Conservation (phyloP, 202 grass and related monocot species). For the Tripidium arundinaceum region DNA sequence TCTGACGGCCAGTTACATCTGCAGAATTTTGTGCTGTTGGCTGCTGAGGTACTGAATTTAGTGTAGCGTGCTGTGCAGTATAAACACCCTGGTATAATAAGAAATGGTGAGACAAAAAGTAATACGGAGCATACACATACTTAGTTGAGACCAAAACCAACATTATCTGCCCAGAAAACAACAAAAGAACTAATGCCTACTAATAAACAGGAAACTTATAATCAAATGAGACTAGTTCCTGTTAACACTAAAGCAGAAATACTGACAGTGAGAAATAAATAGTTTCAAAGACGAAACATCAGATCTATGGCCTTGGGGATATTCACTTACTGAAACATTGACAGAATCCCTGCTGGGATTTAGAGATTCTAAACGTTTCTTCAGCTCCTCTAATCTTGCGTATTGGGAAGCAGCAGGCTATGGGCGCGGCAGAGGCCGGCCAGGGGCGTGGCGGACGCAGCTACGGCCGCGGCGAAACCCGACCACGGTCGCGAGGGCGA, state of each 20-base stretch:
- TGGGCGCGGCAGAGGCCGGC: too few relatives aligned
- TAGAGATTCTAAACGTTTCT: conserved; percentile 69
- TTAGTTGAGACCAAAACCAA: background rate
- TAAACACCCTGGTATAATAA: conserved; percentile 24
- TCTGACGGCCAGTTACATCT: background rate
- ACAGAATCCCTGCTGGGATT: conserved; percentile 59
- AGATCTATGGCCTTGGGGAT: background rate
- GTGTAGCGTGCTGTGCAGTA: conserved; percentile 14
- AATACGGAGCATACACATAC: background rate
- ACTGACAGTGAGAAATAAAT: background rate
- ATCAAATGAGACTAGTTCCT: background rate
- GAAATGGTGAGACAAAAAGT: background rate
- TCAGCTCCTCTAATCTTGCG: conserved; percentile 85
- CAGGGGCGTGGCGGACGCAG: too few relatives aligned
- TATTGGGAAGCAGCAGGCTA: conserved; percentile 63
- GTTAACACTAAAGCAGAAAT: background rate
- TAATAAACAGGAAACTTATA: background rate
- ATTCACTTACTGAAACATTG: conserved; percentile 53
- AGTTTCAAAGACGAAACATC: background rate
- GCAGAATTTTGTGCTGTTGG: conserved; percentile 16
- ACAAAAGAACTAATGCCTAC: conserved; percentile 11
- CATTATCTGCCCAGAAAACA: background rate
- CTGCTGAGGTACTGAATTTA: conserved; percentile 26
- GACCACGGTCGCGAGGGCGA: too few relatives aligned
- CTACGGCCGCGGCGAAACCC: too few relatives aligned